A percentile compares a stretch with the other conserved stretches of the same genome.
phyloP scores from a whole-genome alignment of 2,329 filamentous ascomycete genomes.

The Phoma sp. region DNA sequence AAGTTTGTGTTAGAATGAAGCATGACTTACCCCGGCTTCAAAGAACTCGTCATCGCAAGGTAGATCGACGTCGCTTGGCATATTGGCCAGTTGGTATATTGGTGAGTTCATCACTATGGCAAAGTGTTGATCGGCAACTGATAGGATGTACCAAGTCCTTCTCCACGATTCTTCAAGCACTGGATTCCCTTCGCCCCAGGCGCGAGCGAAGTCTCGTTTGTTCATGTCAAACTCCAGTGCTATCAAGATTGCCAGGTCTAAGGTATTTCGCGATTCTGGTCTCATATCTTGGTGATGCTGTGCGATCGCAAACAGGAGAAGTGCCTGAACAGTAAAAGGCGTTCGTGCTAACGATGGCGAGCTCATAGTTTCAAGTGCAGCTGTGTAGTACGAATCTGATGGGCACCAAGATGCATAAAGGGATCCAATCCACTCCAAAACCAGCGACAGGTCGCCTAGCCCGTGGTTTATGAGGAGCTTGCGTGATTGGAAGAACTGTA shows the following conservation, averaged over 20 bases:
- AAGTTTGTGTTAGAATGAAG: neutral
- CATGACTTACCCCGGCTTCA: constrained; percentile 40
- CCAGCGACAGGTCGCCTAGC: constrained; percentile 32
- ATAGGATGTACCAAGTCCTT: constrained; percentile 86
- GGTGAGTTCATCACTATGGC: constrained; percentile 78
- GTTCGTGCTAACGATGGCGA: constrained; percentile 29
- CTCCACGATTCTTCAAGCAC: constrained; percentile 83
- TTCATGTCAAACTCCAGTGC: constrained; percentile 83
- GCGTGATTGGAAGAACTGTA: constrained; percentile 46
- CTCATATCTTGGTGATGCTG: constrained; percentile 79
- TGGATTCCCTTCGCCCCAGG: constrained; percentile 68
- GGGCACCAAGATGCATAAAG: constrained; percentile 43
- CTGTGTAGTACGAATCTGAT: constrained; percentile 36
- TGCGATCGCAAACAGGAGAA: constrained; percentile 77
- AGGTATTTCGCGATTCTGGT: constrained; percentile 70
- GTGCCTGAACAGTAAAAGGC: constrained; percentile 73
- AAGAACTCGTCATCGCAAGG: constrained; percentile 84
- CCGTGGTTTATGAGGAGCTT: constrained; percentile 26
- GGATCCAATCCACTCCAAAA: constrained; percentile 43
- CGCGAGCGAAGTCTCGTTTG: constrained; percentile 69
- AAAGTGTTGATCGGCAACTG: constrained; percentile 79
- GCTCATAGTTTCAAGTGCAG: constrained; percentile 30
- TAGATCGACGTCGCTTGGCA: constrained; percentile 71
- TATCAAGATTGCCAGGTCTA: constrained; percentile 71
- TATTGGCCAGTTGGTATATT: constrained; percentile 69